Evolutionary conservation across 129 eudicot species (phyloP).

Genomic region (Chrysanthemum makinoi): DNA sequence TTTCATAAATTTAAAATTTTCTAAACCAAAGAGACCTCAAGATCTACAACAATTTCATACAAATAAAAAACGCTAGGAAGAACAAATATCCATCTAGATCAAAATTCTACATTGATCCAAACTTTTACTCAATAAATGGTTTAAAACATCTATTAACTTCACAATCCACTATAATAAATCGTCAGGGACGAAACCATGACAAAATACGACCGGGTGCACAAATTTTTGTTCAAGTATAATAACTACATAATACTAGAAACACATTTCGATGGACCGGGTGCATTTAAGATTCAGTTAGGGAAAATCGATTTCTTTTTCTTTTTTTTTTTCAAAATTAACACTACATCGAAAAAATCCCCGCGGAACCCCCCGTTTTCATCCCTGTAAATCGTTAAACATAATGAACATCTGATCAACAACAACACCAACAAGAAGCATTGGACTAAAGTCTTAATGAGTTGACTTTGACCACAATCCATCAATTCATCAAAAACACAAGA

Average conservation of each 20-base stretch:
- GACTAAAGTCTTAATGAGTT: neutral
- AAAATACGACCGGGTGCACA: too few relatives aligned
- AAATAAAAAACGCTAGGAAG: neutral
- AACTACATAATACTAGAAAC: too few relatives aligned
- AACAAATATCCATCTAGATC: neutral
- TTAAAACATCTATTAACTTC: neutral
- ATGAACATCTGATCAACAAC: slow-evolving; percentile 11
- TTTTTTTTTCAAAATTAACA: too few relatives aligned
- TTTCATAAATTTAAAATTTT: too few relatives aligned
- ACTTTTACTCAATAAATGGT: neutral
- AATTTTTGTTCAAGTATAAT: too few relatives aligned
- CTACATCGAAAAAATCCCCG: neutral
- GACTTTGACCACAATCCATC: slow-evolving; percentile 9
- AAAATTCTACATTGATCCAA: neutral
- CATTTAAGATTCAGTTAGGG: too few relatives aligned
- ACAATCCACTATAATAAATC: too few relatives aligned
- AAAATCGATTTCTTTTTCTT: too few relatives aligned
- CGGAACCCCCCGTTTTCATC: neutral
- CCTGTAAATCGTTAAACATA: neutral
- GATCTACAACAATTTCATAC: neutral
- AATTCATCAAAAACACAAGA: slow-evolving; percentile 8
- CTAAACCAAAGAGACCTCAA: neutral
- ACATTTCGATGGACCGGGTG: too few relatives aligned
- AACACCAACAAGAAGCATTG: slow-evolving; percentile 16
- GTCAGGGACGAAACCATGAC: too few relatives aligned